Base-by-base conservation (phyloP, 352 stramenopile species). In the Globisporangium sylvaticum region DNA sequence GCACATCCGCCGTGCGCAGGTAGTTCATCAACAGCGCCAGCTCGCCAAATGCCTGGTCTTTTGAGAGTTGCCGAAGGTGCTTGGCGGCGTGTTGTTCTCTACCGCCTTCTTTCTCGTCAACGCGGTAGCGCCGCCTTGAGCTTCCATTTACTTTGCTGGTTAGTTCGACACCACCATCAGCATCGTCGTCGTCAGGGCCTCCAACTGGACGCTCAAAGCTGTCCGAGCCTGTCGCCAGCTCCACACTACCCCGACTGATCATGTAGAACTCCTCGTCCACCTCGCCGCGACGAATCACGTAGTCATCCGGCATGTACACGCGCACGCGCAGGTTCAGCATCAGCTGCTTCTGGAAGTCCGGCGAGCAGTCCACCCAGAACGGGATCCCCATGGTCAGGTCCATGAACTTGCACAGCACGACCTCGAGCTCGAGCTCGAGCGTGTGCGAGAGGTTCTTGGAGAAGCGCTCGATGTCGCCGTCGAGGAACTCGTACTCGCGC, bases 321-420 rank as follows among this genome's bases (percentile, higher is more conserved):
- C 80, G 76, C 7, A 80, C 79, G n/a, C 75, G 62, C 12, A 90
- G 65, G n/a, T 64, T 75, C 0, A 84, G 54, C 34, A 87, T 72
- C 7, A 90, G 56, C 4, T 77, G 82, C 54, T 84, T 87, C 20
- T 83, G 70, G 42, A 91, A 83, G 65, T 86, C 80, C 1, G 76
- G 68, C 0, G 73, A 76, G 31, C 77, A 89, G 3, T 75, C 69
- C 5, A 73, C 44, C 77, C 82, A 63, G 31, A 62, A 65, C 32
- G 52, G 60, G 77, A 88, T 70, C 64, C 79, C 68, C 67, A 81
- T 77, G 29, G 79, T 68, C 29, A 88, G 62, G 44, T 80, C 71
- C 72, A 83, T 83, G 75, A 78, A 94, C 71, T 90, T 90, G 71
- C 79, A 95, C 2, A 92, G 65, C 53, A 80, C 78, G 58, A 91